phyloP scores from a whole-genome alignment of 176 grass and related monocot genomes.

The Carex myosuroides region DNA sequence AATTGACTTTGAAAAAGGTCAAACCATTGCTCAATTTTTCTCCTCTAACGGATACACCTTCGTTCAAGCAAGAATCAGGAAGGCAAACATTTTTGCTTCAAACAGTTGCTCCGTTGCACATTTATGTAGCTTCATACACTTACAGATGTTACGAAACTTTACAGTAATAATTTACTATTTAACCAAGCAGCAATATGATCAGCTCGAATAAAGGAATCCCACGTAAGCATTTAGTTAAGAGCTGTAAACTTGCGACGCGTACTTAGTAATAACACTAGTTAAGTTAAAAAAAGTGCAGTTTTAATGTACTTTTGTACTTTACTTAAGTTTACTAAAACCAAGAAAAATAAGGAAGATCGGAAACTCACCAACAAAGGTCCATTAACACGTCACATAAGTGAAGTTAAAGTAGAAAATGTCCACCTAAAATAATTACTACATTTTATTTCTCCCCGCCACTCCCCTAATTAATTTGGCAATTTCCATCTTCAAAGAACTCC shows the following conservation, averaged over 20 bases:
- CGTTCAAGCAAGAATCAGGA: no score
- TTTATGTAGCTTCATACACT: neutral
- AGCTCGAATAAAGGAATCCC: neutral
- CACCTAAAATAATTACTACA: no score
- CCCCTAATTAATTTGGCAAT: no score
- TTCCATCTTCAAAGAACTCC: no score
- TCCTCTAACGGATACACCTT: no score
- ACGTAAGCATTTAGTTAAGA: neutral
- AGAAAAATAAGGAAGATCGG: neutral
- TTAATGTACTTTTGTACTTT: neutral
- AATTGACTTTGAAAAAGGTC: neutral
- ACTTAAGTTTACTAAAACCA: neutral
- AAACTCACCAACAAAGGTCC: neutral
- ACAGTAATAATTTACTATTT: neutral
- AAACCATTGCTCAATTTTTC: no score
- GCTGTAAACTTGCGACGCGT: neutral
- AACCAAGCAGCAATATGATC: neutral
- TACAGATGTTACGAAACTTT: neutral
- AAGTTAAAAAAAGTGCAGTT: neutral
- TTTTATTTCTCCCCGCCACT: no score
- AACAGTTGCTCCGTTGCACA: no score
- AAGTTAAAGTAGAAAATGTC: no score
- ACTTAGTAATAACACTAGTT: neutral
- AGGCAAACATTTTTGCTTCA: no score
- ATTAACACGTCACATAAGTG: neutral